Evolutionary conservation across 106 monocot species (phyloP).

Genomic region (Phalaenopsis aphrodite): DNA sequence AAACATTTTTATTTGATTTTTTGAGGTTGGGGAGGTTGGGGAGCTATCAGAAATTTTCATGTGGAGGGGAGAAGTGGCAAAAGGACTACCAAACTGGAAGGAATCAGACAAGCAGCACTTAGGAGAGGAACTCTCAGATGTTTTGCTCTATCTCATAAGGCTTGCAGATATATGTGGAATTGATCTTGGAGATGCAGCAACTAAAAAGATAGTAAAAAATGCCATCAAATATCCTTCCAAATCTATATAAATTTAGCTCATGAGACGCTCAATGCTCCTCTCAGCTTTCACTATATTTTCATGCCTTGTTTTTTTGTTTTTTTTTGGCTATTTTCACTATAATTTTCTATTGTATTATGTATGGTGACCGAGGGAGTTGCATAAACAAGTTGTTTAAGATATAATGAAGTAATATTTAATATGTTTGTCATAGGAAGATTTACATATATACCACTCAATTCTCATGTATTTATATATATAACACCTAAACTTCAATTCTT

Average conservation of each 20-base stretch:
- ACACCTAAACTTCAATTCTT: no score
- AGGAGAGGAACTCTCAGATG: conserved; percentile 48
- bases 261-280: no score
- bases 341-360: no score
- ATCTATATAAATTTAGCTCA: not conserved
- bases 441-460: no score
- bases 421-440: no score
- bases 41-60: conserved; percentile 6
- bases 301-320: no score
- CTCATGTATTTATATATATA: no score
- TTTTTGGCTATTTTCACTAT: no score
- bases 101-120: conserved; percentile 5
- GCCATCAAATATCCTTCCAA: conserved; percentile 8
- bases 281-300: no score
- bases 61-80: conserved; percentile 4
- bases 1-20: not conserved
- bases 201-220: conserved; percentile 33
- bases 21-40: not conserved
- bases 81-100: not conserved
- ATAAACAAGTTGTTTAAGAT: no score
- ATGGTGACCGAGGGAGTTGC: no score
- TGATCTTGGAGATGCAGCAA: conserved; percentile 41
- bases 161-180: conserved; percentile 44
- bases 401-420: no score
- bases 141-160: conserved; percentile 44